Evolutionary conservation across 163 green algal genomes (phyloP), one percentile per base, ranked within the genome.

Genomic region (Scenedesmus sp.): DNA sequence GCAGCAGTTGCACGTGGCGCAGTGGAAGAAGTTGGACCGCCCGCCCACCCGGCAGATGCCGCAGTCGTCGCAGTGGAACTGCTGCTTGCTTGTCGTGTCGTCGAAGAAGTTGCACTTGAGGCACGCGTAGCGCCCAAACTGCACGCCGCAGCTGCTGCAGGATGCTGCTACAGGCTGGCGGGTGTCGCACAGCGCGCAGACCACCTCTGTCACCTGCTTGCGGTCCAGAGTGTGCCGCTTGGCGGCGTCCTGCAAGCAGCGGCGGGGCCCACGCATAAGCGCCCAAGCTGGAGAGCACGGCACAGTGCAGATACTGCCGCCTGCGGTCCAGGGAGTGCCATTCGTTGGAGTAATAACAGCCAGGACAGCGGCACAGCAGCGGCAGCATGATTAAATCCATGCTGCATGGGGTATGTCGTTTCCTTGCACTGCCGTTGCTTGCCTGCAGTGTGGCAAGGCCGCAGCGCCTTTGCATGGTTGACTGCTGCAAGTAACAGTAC

Each of bases 21-120:
- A 99, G 96, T 99, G 98, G 93, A 99, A 99, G 93, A 98, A 99
- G 90, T 99, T 98, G 5, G 97, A 93, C 0, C 94, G 88, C 4
- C 98, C 98, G 44, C 98, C 98, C 30, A 99, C 97, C 15, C 98
- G 94, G 96, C 97, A 98, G 85, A 99, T 98, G 83, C 96, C 97
- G 88, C 97, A 99, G 37, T 97, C 91, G 78, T 96, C 90, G 88
- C 98, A 99, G 94, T 99, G 98, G 89, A 98, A 99, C 89, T 98
- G 96, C 91, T 96, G 80, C 94, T 99, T 99, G 72, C 44, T 49
- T 0, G 93, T 51, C 87, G 97, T 94, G 65, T 92, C 89, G 43
- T 92, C 88, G 44, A 97, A 99, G 86, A 99, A 99, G 83, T 96
- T 95, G 94, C 98, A 99, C 78, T 91, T 40, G 15, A 84, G 18